A percentile compares a stretch with the other conserved stretches of the same genome.
phyloP scores from a whole-genome alignment of 2,329 filamentous ascomycete species.

The Diaporthe sp. region DNA sequence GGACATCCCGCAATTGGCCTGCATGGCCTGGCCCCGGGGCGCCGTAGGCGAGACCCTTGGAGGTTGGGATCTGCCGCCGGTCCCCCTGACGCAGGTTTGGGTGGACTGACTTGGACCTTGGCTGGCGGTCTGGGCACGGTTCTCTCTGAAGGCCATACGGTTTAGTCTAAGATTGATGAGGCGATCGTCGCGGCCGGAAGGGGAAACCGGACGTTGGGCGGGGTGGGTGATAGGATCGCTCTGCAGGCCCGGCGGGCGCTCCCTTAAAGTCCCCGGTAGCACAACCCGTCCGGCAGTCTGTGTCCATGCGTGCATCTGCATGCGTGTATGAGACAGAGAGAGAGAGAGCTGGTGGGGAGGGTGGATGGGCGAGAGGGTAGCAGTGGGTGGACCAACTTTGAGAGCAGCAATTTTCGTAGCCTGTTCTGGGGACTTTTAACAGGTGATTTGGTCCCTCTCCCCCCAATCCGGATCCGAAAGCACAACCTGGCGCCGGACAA shows the following conservation, averaged over 20 bases:
- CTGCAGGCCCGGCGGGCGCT: not conserved
- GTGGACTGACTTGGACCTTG: not conserved
- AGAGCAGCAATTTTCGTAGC: conserved; percentile 8
- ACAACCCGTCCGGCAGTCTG: conserved; percentile 16
- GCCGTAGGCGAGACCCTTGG: conserved; percentile 22
- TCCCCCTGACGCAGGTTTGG: not conserved
- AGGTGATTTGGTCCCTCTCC: not conserved
- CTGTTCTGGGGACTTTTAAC: conserved; percentile 18
- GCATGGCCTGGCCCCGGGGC: not conserved
- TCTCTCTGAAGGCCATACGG: not conserved
- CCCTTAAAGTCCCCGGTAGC: conserved; percentile 21
- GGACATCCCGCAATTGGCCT: conserved; percentile 5
- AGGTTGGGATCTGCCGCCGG: conserved; percentile 30
- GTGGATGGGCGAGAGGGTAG: not conserved
- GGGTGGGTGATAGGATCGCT: not conserved
- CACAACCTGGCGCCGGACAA: conserved; percentile 2
- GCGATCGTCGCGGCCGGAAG: conserved; percentile 13
- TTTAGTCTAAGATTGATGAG: not conserved
- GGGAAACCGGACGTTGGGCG: not conserved
- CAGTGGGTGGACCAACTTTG: not conserved
- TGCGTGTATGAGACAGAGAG: not conserved
- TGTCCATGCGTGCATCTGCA: not conserved
- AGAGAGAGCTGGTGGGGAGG: not conserved
- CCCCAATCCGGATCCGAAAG: conserved; percentile 15
- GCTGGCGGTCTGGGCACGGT: not conserved